Evolutionary conservation across 1,284 basidiomycete genomes (phyloP), one percentile per base, ranked within the genome.

Genomic region (Sporisorium iseilematis-ciliati): DNA sequence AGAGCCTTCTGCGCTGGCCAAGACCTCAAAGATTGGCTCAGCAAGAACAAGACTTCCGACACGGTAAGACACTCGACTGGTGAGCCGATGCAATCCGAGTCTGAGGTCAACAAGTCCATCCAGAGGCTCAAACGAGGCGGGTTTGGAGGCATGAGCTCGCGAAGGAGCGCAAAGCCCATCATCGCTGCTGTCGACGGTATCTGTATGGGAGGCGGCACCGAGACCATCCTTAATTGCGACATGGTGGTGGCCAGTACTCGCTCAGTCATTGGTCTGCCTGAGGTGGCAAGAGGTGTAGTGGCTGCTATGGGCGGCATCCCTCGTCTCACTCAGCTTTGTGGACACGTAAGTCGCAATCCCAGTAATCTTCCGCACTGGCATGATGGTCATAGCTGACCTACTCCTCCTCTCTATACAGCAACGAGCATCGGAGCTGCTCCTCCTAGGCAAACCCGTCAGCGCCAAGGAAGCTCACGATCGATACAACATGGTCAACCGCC

Each of bases 161-260:
- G 89, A 54, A 82, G 83, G 4, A 89, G 89, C 10, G 88, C 86
- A 64, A 94, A 95, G 82, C 92, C 92, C 8, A 89, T 93, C 70
- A 91, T 95, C 55, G 92, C 92, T 20, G 93, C 93, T 3, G 91
- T 94, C 1, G 90, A 91, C 75, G 93, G 93, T 14, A 88, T 90
- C 31, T 90, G 92, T 3, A 91, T 91, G 73, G 93, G 93, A 14
- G 93, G 93, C 5, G 93, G 92, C 1, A 88, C 90, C 45, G 93
- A 95, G 82, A 89, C 93, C 54, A 75, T 93, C 0, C 83, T 94
- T 10, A 94, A 94, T 74, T 93, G 92, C 75, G 93, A 95, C 82
- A 83, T 94, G 26, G 92, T 94, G 33, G 86, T 95, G n/a, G 91
- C 92, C 2, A 89, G 88, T 60, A 87, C 90, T 48, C 88, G 90